Evolutionary conservation across 805 yeast genomes (phyloP), one percentile per base, ranked within the genome.

Genomic region (Pichia kluyveri): DNA sequence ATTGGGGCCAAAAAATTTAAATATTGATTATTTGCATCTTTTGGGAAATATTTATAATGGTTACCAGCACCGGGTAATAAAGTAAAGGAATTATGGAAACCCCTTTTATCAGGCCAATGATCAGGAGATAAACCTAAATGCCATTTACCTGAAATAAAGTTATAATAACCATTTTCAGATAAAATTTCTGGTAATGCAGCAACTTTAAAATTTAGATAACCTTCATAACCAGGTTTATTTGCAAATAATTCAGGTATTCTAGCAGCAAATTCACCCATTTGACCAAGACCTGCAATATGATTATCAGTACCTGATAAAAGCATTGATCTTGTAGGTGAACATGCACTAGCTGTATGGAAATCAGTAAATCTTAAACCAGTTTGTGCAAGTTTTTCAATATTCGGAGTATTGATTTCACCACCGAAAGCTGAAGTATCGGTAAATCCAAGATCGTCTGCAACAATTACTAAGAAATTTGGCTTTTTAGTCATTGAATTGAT

Each of bases 251-350:
- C 71, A 1, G 77, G 72, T 32, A 60, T 55, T 17, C 60, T 54
- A 34, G 63, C 53, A 0, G 69, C 66, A 56, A 68, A 70, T 54
- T 77, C 82, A 3, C 69, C 72, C 81, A 77, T 75, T 53, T 77
- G 80, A 8, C 82, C 82, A 45, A 76, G 56, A 1, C 83, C 83
- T 12, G 81, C 80, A 57, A 77, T 69, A 52, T 79, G 82, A 56
- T 79, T 76, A 55, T 79, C 83, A 5, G 82, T 77, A 5, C 83
- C 85, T 3, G 79, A 73, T 40, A 79, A 60, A 4, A 79, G 66
- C 78, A 78, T 78, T 12, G 83, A 77, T 50, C 83, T 63, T 0
- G 83, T 79, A 8, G 84, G 83, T 2, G 83, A 77, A 54, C 83
- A 79, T 1, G 83, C 83, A 3, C 82, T 71, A 5, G 83, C 83